These are phyloP conservation scores for Cladosporium oxysporum DNA, from an alignment of 2,329 filamentous ascomycete species.

Conservation along the genomic window DNA sequence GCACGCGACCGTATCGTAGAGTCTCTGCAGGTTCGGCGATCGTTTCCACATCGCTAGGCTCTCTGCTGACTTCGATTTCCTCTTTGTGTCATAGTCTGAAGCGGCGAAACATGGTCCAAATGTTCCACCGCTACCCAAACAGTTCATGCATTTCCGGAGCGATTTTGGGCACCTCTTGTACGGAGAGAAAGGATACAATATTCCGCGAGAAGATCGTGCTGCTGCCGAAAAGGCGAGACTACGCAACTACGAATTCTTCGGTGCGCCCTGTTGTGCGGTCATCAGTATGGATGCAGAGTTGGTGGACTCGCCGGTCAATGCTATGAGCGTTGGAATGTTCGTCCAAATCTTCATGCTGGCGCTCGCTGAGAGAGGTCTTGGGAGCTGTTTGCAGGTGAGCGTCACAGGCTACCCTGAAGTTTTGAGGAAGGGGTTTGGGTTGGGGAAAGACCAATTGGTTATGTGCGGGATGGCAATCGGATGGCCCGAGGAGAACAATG, in stretches of 20 bases:
- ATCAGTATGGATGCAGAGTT: slow-evolving; percentile 27
- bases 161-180: slow-evolving; percentile 29
- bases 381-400: slow-evolving; percentile 28
- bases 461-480: slow-evolving; percentile 33
- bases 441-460: slow-evolving; percentile 25
- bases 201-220: slow-evolving; percentile 23
- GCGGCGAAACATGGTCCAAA: slow-evolving; percentile 22
- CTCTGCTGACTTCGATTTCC: neutral
- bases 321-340: slow-evolving; percentile 32
- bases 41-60: neutral
- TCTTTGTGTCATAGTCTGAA: neutral
- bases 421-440: slow-evolving; percentile 25
- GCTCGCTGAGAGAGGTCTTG: slow-evolving; percentile 28
- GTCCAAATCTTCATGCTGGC: slow-evolving; percentile 30
- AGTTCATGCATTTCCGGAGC: slow-evolving; percentile 28
- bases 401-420: slow-evolving; percentile 31
- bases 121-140: slow-evolving; percentile 25
- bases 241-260: slow-evolving; percentile 31
- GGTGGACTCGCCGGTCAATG: slow-evolving; percentile 6
- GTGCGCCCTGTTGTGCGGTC: slow-evolving; percentile 26
- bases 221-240: slow-evolving; percentile 19
- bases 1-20: slow-evolving; percentile 26
- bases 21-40: slow-evolving; percentile 14
- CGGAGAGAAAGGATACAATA: slow-evolving; percentile 28
- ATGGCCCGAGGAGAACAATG: slow-evolving; percentile 21